A percentile compares a stretch with the other conserved stretches of the same genome.
These are phyloP conservation scores for Phytophthora pistaciae DNA, from an alignment of 352 stramenopile genomes.

Conservation along the genomic window DNA sequence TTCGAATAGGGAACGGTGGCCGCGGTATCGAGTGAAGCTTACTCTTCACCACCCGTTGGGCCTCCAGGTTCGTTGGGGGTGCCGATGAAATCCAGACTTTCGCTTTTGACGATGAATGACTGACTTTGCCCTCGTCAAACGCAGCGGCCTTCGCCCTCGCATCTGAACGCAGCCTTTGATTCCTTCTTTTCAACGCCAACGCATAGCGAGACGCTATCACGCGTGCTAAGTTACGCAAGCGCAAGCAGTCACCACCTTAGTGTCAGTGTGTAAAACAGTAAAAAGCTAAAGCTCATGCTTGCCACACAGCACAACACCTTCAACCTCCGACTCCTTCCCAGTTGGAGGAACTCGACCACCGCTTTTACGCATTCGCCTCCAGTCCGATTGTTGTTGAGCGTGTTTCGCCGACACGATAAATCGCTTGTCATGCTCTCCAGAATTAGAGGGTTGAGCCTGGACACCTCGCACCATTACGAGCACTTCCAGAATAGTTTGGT, in stretches of 20 bases:
- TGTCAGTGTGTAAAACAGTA: no score
- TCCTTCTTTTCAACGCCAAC: constrained; percentile 58
- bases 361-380: neutral
- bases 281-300: no score
- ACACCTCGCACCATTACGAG: neutral
- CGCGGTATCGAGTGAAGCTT: constrained; percentile 10
- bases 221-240: neutral
- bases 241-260: no score
- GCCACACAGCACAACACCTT: no score
- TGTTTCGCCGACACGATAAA: neutral
- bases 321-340: no score
- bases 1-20: constrained; percentile 21
- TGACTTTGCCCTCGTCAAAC: neutral
- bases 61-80: neutral
- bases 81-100: neutral
- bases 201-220: constrained; percentile 71
- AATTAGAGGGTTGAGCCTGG: constrained; percentile 4
- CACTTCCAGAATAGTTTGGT: constrained; percentile 23
- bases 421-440: neutral
- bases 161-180: constrained; percentile 27
- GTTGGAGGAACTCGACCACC: neutral
- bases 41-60: neutral
- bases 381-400: neutral
- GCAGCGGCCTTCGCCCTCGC: neutral
- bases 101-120: neutral